Conservation (phyloP, 2,329 filamentous ascomycete genomes). For the Lasiodiplodia sp. region DNA sequence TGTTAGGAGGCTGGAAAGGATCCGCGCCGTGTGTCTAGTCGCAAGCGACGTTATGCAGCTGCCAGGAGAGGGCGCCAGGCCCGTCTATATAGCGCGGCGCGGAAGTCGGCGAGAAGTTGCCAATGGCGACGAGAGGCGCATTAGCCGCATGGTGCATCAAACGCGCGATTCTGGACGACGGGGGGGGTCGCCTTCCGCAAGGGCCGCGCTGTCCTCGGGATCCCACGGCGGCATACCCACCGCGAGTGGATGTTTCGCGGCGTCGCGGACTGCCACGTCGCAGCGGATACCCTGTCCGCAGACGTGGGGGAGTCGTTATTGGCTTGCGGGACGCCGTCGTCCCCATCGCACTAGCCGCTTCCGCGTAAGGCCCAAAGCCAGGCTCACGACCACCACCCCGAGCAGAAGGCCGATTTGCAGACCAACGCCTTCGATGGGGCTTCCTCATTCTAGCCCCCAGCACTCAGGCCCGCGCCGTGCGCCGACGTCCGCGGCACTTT, state of each 20-base stretch:
- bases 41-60: background rate
- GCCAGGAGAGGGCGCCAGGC: background rate
- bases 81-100: slow-evolving; percentile 27
- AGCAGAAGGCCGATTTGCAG: background rate
- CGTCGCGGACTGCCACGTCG: background rate
- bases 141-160: slow-evolving; percentile 14
- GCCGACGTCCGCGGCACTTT: background rate
- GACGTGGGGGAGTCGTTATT: background rate
- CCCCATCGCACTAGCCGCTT: background rate
- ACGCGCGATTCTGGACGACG: background rate
- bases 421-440: background rate
- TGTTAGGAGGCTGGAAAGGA: slow-evolving; percentile 11
- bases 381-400: slow-evolving; percentile 1
- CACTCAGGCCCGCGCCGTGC: slow-evolving; percentile 1
- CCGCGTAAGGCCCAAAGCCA: background rate
- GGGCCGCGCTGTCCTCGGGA: slow-evolving; percentile 3
- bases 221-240: slow-evolving; percentile 11
- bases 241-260: slow-evolving; percentile 1
- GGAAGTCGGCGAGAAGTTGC: slow-evolving; percentile 12
- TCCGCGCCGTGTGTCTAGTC: background rate
- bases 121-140: slow-evolving; percentile 19
- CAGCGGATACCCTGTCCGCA: slow-evolving; percentile 1
- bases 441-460: background rate
- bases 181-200: background rate
- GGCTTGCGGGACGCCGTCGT: background rate